These are phyloP conservation scores for Backusella tarrabulga DNA, from an alignment of 192 early-diverging fungal species.

Conservation along the genomic window DNA sequence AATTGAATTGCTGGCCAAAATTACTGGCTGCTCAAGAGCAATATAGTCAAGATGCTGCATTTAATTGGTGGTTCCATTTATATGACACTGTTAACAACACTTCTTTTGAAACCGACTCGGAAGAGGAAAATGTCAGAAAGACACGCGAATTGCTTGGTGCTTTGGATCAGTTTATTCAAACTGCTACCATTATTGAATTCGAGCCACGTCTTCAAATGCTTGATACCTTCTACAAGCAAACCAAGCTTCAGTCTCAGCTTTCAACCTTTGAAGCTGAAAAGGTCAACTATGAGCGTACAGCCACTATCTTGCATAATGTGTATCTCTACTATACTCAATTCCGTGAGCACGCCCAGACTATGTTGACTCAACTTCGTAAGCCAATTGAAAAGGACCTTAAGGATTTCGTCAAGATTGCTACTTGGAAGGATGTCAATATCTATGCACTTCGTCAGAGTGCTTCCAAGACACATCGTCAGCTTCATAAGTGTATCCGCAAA, in stretches of 20 bases:
- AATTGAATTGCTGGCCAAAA: constrained; percentile 88
- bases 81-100: constrained; percentile 56
- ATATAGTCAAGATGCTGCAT: constrained; percentile 59
- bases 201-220: constrained; percentile 59
- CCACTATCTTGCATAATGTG: constrained; percentile 68
- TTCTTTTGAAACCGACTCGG: constrained; percentile 28
- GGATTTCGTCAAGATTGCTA: constrained; percentile 93
- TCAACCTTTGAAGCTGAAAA: constrained; percentile 7
- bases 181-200: constrained; percentile 79
- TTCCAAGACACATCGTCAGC: constrained; percentile 84
- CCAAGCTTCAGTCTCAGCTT: constrained; percentile 32
- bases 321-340: constrained; percentile 85
- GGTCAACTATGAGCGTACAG: constrained; percentile 26
- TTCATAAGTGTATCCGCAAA: constrained; percentile 88
- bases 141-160: constrained; percentile 56
- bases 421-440: constrained; percentile 96
- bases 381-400: constrained; percentile 86
- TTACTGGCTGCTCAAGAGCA: constrained; percentile 82
- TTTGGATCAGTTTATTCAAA: constrained; percentile 81
- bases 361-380: constrained; percentile 58
- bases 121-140: constrained; percentile 21
- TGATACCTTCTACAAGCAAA: constrained; percentile 22
- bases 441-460: constrained; percentile 89
- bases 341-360: constrained; percentile 47
- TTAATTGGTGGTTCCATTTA: constrained; percentile 90